Evolutionary conservation across 1,139 yeast genomes (phyloP).

Genomic region (Geotrichum phurueaensis): DNA sequence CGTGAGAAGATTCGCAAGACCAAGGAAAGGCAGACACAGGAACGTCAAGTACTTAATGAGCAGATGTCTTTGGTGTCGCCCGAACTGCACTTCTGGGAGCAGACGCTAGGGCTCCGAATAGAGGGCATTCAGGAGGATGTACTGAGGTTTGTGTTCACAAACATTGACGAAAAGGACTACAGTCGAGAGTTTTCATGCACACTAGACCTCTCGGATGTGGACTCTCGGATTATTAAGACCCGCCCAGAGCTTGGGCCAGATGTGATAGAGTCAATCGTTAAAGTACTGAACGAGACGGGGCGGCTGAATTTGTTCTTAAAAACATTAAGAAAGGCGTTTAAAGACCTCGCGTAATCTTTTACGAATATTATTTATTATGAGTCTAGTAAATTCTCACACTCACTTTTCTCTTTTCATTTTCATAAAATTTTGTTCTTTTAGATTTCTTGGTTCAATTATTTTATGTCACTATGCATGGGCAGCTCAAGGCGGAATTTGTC

Average conservation of each 20-base stretch:
- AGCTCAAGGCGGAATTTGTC: background rate
- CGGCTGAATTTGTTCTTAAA: slow-evolving; percentile 25
- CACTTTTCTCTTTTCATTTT: no score
- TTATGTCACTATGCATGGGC: background rate
- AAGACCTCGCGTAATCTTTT: background rate
- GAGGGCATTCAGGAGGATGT: slow-evolving; percentile 30
- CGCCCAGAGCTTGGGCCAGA: slow-evolving; percentile 19
- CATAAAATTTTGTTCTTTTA: no score
- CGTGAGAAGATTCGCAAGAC: slow-evolving; percentile 17
- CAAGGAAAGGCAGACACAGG: slow-evolving; percentile 16
- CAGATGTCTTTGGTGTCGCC: slow-evolving; percentile 29
- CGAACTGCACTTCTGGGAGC: slow-evolving; percentile 32
- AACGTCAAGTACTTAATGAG: slow-evolving; percentile 20
- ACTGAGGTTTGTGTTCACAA: slow-evolving; percentile 29
- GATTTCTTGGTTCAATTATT: background rate
- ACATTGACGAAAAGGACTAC: slow-evolving; percentile 27
- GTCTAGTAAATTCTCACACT: background rate
- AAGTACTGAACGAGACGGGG: slow-evolving; percentile 22
- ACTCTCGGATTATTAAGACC: slow-evolving; percentile 24
- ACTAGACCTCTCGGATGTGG: slow-evolving; percentile 28
- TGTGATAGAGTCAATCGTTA: slow-evolving; percentile 18
- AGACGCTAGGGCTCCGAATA: slow-evolving; percentile 29
- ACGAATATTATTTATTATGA: background rate
- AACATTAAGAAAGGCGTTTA: slow-evolving; percentile 19
- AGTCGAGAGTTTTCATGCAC: slow-evolving; percentile 26